Evolutionary conservation across 2,329 filamentous ascomycete species (phyloP), one percentile per base, ranked within the genome.

Genomic region (Fonsecaea erecta): DNA sequence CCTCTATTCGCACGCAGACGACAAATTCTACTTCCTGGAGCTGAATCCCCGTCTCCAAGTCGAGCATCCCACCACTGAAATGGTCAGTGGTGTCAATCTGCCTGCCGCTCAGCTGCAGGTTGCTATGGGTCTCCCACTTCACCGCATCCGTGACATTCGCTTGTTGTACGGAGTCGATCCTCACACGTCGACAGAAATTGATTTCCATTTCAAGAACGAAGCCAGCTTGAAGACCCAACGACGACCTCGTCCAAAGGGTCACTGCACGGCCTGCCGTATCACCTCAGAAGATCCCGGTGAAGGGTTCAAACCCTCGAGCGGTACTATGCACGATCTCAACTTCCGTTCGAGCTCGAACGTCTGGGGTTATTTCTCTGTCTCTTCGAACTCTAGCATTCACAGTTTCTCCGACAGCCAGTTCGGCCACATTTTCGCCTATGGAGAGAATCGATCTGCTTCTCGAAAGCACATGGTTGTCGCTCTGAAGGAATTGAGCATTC

Each of bases 291-390:
- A 99, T 77, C 95, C 95, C 9, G 95, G 96, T 74, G 95, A 99
- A 84, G 95, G 95, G 60, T 99, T 99, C 88, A 99, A 99, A 86
- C 95, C 95, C 64, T 99, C 95, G 52, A 96, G 94, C 75, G 95
- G 95, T 88, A 96, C 94, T 60, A 96, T 99, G 88, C 95, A 98
- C 83, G 95, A 99, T 76, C 84, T 99, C 75, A 99, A 99, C 85
- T 99, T 99, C 88, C 88, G 95, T 76, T 96, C 91, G 83, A 97
- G 93, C 78, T 98, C 95, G 69, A 99, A 99, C 73, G 95, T 98
- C 63, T 99, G 95, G 95, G 95, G 95, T 85, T 99, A 99, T 82
- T 99, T 99, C 88, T 99, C 95, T 60, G 95, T 99, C 78, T 92
- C 93, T 82, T 95, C 93, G 9, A 90, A 93, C 62, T 94, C 93